Base-by-base conservation (phyloP, 306 rosid species). In the Hippophae rhamnoides region DNA sequence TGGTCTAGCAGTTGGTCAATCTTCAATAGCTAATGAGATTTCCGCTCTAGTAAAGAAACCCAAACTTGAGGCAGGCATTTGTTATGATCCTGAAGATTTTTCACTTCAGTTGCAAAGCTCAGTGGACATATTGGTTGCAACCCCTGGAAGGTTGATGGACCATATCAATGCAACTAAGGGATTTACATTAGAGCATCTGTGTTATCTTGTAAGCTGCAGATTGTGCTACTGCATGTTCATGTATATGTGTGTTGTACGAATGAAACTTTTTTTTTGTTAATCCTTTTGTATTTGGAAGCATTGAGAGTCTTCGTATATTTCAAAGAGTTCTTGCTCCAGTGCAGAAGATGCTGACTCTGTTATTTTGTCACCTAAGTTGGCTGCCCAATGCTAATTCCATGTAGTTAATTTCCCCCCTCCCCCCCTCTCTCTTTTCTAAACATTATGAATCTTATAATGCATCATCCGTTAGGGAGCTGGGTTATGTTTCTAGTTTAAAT, bases 71-170 rank as follows among this genome's bases (percentile, higher is more conserved):
- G 66, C 76, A 0, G 86, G 93, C 25, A 72, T 74, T 61, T 80
- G 77, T 63, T 80, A 69, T 27, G 95, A 86, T 62, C 89, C 79
- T 0, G 87, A 73, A 6, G 78, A 67, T 47, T 25, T 63, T 72
- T 62, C 31, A 0, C 64, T 65, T 23, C 60, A 69, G 48, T 65
- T 74, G 18, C 86, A 56, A 52, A 81, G 89, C 61, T 82, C 86
- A 47, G 93, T 92, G 63, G 96, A 87, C 45, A 83, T 92, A 76
- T 75, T 92, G 72, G 96, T 92, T 52, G 98, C 98, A 12, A 92
- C 95, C 26, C 90, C 99, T 6, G 96, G 96, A 68, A 82, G 96
- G 79, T 73, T 92, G 53, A 84, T 92, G 84, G 99, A 92, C 63
- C 95, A 85, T 62, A 79, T 88, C 13, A 83, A 79, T 59, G 62